Evolutionary conservation across 352 stramenopile species (phyloP).

Genomic region (Blastocystis sp.): DNA sequence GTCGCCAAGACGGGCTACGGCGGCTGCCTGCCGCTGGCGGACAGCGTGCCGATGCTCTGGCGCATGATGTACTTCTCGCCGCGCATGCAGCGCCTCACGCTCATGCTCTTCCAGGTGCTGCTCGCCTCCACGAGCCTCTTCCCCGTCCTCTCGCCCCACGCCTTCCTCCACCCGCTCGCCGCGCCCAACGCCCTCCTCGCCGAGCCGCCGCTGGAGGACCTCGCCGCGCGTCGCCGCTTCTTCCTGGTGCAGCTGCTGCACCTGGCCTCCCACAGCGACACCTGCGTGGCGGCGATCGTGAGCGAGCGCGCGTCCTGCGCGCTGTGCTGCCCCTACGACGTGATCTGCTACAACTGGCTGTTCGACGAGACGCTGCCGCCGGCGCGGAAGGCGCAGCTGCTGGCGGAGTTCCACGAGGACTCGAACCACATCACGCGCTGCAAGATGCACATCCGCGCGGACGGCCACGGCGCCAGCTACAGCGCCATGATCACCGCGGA

Average conservation of each 20-base stretch:
- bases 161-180: not conserved
- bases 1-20: not conserved
- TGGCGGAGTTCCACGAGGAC: not conserved
- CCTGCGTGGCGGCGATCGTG: constrained; percentile 39
- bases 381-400: not conserved
- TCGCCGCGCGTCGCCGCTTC: not conserved
- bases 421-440: constrained; percentile 10
- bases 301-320: constrained; percentile 42
- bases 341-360: not conserved
- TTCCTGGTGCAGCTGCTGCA: constrained; percentile 60
- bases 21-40: not conserved
- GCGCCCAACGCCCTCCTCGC: not conserved
- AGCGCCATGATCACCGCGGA: constrained; percentile 23
- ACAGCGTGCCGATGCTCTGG: not conserved
- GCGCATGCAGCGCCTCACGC: constrained; percentile 40
- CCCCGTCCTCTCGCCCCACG: not conserved
- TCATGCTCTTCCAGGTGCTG: constrained; percentile 39
- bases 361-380: not conserved
- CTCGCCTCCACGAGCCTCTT: not conserved
- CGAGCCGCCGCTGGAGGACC: not conserved
- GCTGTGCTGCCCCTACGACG: constrained; percentile 45
- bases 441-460: constrained; percentile 30
- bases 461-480: constrained; percentile 45
- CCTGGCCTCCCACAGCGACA: constrained; percentile 30
- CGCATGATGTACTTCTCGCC: constrained; percentile 33